phyloP scores from a whole-genome alignment of 139 green algal genomes.

The Zygnema circumcarinatum region DNA sequence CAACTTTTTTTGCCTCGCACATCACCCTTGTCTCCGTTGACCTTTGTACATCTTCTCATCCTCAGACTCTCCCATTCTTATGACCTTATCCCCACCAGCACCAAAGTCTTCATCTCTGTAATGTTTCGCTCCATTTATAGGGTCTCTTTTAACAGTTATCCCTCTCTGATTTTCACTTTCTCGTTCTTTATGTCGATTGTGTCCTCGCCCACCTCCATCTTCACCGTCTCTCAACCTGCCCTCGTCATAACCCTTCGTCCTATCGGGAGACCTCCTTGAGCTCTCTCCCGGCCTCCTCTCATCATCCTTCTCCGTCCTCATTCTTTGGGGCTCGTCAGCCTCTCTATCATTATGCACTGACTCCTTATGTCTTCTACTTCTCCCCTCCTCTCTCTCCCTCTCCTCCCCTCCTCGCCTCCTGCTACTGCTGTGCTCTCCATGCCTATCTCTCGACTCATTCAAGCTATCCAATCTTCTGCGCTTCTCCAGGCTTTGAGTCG shows the following conservation, averaged over 20 bases:
- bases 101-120: not conserved
- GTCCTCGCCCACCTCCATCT: not conserved
- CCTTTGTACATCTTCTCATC: not conserved
- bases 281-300: too few species aligned
- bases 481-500: too few species aligned
- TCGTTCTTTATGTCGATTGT: not conserved
- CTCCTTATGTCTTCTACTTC: not conserved
- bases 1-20: not conserved
- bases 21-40: not conserved
- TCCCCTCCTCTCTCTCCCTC: not conserved
- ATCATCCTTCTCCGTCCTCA: constrained; percentile 19
- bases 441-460: constrained; percentile 27
- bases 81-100: not conserved
- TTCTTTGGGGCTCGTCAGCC: not conserved
- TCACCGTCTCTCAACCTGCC: too few species aligned
- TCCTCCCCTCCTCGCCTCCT: not conserved
- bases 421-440: not conserved
- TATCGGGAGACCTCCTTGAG: too few species aligned
- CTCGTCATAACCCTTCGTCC: too few species aligned
- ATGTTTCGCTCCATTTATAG: not conserved
- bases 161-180: not conserved
- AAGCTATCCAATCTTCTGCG: too few species aligned
- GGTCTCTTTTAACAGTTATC: not conserved
- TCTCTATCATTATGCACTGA: not conserved
- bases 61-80: too few species aligned